phyloP scores from a whole-genome alignment of 148 eudicot species.

The Rhododendron ferrugineum region DNA sequence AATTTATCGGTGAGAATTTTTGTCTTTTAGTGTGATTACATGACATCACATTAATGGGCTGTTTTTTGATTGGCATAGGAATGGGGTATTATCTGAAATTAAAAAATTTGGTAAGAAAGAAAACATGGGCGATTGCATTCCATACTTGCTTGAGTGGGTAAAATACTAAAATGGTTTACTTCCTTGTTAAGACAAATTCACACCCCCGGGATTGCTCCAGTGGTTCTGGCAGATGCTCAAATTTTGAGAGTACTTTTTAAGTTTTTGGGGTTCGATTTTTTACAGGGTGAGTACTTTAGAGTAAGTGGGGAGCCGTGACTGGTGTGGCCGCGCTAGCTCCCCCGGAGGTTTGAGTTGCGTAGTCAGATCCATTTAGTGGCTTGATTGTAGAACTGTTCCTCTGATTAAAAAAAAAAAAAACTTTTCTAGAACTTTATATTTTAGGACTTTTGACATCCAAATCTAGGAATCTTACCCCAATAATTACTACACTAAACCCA shows the following conservation, averaged over 20 bases:
- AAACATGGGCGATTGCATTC: background rate
- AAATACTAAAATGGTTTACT: slow-evolving; percentile 7
- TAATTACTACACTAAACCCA: background rate
- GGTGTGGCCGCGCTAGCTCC: no score
- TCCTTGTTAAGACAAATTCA: background rate
- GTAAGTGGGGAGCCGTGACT: no score
- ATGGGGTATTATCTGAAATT: background rate
- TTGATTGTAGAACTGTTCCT: no score
- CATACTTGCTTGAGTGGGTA: slow-evolving; percentile 18
- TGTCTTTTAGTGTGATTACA: slow-evolving; percentile 39
- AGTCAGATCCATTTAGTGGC: no score
- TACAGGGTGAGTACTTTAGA: no score
- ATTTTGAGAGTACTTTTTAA: no score
- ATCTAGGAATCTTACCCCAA: background rate
- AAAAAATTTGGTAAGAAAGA: background rate
- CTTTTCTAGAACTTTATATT: no score
- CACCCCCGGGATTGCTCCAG: no score
- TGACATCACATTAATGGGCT: slow-evolving; percentile 15
- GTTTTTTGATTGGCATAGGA: slow-evolving; percentile 10
- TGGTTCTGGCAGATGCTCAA: no score
- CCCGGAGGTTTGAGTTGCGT: accelerated
- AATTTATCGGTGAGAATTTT: slow-evolving; percentile 38
- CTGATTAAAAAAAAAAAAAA: no score
- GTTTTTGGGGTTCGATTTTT: no score
- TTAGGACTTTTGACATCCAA: background rate